Evolutionary conservation across 2,329 filamentous ascomycete genomes (phyloP), one percentile per base, ranked within the genome.

Genomic region (Xylaria arbuscula): DNA sequence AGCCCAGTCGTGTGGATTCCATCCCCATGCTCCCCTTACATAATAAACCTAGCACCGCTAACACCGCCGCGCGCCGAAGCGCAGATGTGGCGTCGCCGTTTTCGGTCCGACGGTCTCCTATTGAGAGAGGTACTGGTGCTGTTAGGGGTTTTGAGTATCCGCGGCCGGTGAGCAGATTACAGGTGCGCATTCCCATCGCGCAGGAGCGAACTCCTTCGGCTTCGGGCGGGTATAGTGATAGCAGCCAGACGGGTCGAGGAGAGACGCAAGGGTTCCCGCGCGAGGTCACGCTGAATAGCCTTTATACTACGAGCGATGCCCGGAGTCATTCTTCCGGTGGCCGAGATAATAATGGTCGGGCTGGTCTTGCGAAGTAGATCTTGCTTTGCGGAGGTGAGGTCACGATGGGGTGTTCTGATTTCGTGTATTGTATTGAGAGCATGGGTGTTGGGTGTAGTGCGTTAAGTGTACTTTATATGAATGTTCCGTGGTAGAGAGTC

Each of bases 21-120:
- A 47, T 66, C 7, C 59, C 63, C 3, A 65, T 70, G 65, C 50
- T 70, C 13, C 62, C 68, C n/a, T 53, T 70, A 2, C 40, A 45
- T 17, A 45, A 45, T n/a, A n/a, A n/a, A n/a, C n/a, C n/a, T n/a
- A n/a, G n/a, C 15, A 15, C 13, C 13, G 6, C 6, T 7, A 17
- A 54, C 28, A 40, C 3, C 1, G 9, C 45, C 2, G 7, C 13
- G 9, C 36, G 32, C 8, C 19, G 34, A 38, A 15, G 28, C 9
- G 42, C 22, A 8, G 50, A 34, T 40, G 50, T 22, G 1, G 24
- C 22, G 15, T 40, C 28, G 24, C 28, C 53, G 13, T 58, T 64
- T 1, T 50, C 61, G 6, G 40, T 17, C 42, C 56, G n/a, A 17
- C 22, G 22, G 11, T 11, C 17, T 47, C 28, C 47, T n/a, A 2